Percentiles rank a stretch among this genome's conserved stretches.
phyloP scores from a whole-genome alignment of 139 green algal genomes.

The Eudorina sp. region DNA sequence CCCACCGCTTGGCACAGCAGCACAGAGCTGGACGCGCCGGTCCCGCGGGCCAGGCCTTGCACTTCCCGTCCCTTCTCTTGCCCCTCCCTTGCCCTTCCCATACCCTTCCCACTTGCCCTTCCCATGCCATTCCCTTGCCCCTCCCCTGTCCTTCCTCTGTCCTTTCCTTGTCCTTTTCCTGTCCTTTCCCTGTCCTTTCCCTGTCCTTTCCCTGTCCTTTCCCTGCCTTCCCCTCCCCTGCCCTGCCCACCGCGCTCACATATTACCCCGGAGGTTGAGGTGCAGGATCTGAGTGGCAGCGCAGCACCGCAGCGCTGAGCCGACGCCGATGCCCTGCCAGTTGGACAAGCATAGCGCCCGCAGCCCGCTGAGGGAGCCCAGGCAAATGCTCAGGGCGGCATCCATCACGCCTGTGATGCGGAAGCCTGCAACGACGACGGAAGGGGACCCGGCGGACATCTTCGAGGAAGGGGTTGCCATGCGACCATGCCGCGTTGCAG shows the following conservation, averaged over 20 bases:
- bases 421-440: too few species aligned
- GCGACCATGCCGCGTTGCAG: too few species aligned
- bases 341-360: slow-evolving; percentile 19
- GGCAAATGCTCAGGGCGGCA: neutral
- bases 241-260: neutral
- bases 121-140: too few species aligned
- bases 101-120: neutral
- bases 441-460: too few species aligned
- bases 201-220: too few species aligned
- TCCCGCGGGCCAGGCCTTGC: too few species aligned
- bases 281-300: neutral
- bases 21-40: too few species aligned
- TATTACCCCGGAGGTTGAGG: slow-evolving; percentile 19
- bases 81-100: neutral
- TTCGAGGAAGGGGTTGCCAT: too few species aligned
- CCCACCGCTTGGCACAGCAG: too few species aligned
- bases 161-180: neutral
- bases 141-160: neutral
- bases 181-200: too few species aligned
- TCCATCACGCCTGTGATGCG: neutral
- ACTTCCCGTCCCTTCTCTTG: too few species aligned
- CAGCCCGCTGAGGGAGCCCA: neutral
- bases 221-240: neutral
- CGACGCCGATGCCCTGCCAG: neutral
- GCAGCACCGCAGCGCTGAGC: neutral